phyloP scores from a whole-genome alignment of 495 filamentous ascomycete genomes.

The Podospora fimiseda region DNA sequence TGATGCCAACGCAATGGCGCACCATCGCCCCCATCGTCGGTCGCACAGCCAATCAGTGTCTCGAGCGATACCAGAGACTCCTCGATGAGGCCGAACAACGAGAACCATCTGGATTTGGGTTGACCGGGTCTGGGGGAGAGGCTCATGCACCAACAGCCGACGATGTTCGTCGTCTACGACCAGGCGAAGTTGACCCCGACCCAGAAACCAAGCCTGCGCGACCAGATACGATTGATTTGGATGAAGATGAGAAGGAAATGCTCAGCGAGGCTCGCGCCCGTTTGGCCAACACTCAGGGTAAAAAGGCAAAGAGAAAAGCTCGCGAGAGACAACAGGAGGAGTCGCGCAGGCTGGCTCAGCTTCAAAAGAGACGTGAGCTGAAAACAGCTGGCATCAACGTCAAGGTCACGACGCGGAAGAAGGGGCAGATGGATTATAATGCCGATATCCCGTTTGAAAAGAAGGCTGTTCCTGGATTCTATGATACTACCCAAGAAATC shows the following conservation, averaged over 20 bases:
- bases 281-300: constrained; percentile 94
- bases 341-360: constrained; percentile 75
- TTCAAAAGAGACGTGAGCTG: constrained; percentile 93
- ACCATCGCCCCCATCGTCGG: constrained; percentile 97
- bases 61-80: constrained; percentile 94
- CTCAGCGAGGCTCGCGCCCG: constrained; percentile 93
- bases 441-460: constrained; percentile 98
- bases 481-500: constrained; percentile 81
- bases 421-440: constrained; percentile 98
- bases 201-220: constrained; percentile 95
- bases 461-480: constrained; percentile 81
- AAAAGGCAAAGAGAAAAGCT: constrained; percentile 98
- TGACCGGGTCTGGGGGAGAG: constrained; percentile 87
- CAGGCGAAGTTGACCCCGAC: constrained; percentile 92
- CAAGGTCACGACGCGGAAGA: constrained; percentile 87
- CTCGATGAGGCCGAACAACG: constrained; percentile 92
- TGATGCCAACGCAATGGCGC: constrained; percentile 99
- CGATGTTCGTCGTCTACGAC: constrained; percentile 81
- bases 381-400: constrained; percentile 98
- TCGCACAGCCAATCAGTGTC: constrained; percentile 89
- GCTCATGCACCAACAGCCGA: constrained; percentile 83
- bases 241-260: constrained; percentile 99
- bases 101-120: constrained; percentile 71
- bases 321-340: constrained; percentile 93
- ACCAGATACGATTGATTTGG: constrained; percentile 94